phyloP scores from a whole-genome alignment of 2,329 filamentous ascomycete genomes.

The Lizonia empirigonia region DNA sequence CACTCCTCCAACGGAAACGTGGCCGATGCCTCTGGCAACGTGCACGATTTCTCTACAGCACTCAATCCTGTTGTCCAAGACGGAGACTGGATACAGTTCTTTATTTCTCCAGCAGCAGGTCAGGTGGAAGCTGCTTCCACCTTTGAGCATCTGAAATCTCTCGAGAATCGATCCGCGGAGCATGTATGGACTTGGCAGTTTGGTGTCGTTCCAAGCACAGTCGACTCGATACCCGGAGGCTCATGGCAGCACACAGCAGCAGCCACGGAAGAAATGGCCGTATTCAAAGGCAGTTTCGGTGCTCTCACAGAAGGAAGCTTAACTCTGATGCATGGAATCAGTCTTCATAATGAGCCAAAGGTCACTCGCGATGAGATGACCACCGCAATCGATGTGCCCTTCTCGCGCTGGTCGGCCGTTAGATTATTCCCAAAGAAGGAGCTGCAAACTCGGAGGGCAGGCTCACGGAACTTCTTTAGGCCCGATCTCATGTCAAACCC shows the following conservation, averaged over 20 bases:
- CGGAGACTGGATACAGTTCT: slow-evolving; percentile 64
- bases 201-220: slow-evolving; percentile 53
- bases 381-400: slow-evolving; percentile 59
- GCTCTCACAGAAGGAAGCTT: slow-evolving; percentile 64
- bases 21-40: slow-evolving; percentile 21
- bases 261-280: slow-evolving; percentile 20
- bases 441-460: not conserved
- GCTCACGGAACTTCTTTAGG: no score
- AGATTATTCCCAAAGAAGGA: not conserved
- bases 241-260: slow-evolving; percentile 27
- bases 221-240: slow-evolving; percentile 44
- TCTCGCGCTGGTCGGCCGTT: slow-evolving; percentile 44
- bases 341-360: no score
- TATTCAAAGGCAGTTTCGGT: slow-evolving; percentile 60
- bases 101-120: slow-evolving; percentile 26
- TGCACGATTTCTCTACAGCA: slow-evolving; percentile 43
- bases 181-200: slow-evolving; percentile 39
- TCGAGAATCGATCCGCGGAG: not conserved
- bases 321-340: slow-evolving; percentile 25
- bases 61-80: slow-evolving; percentile 64
- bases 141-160: not conserved
- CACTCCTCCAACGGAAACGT: slow-evolving; percentile 5
- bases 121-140: not conserved
- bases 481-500: not conserved
- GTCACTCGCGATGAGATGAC: slow-evolving; percentile 22